Percentiles rank a stretch among this genome's conserved stretches.
Evolutionary conservation across 73 alveolate species (phyloP).

Genomic region (Paramecium caudatum): DNA sequence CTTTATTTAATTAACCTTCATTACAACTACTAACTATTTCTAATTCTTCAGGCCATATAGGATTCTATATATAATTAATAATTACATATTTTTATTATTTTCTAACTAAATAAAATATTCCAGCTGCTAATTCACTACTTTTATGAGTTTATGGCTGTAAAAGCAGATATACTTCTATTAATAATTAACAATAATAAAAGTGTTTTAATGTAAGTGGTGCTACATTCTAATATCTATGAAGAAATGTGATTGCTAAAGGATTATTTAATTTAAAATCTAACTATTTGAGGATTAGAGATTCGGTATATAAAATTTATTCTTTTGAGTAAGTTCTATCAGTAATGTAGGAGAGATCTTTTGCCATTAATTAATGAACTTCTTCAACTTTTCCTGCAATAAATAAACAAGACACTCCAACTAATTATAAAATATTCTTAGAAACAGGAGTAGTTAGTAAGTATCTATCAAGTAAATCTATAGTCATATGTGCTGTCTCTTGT

Average conservation of each 20-base stretch:
- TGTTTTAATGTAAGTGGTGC: slow-evolving; percentile 70
- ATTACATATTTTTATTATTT: slow-evolving; percentile 26
- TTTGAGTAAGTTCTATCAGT: slow-evolving; percentile 96
- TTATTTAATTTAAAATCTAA: slow-evolving; percentile 88
- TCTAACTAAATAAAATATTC: not conserved
- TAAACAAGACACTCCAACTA: slow-evolving; percentile 72
- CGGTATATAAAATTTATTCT: slow-evolving; percentile 93
- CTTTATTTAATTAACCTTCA: not conserved
- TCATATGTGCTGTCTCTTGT: slow-evolving; percentile 84
- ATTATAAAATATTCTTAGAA: slow-evolving; percentile 57
- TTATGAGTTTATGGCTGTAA: not conserved
- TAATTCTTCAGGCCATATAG: slow-evolving; percentile 45
- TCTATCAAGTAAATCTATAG: slow-evolving; percentile 85
- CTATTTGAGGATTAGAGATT: slow-evolving; percentile 84
- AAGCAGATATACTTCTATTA: slow-evolving; percentile 11
- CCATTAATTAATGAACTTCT: slow-evolving; percentile 76
- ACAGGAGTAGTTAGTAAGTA: slow-evolving; percentile 75
- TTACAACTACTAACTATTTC: not conserved
- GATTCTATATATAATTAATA: too few species aligned
- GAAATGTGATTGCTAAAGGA: slow-evolving; percentile 82
- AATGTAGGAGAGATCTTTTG: slow-evolving; percentile 94
- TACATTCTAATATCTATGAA: slow-evolving; percentile 77
- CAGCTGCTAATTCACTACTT: slow-evolving; percentile 31
- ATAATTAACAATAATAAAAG: not conserved
- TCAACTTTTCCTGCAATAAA: slow-evolving; percentile 80